A percentile compares a stretch with the other conserved stretches of the same genome.
Conservation (phyloP, 495 filamentous ascomycete genomes). For the Tetracladium setigerum region DNA sequence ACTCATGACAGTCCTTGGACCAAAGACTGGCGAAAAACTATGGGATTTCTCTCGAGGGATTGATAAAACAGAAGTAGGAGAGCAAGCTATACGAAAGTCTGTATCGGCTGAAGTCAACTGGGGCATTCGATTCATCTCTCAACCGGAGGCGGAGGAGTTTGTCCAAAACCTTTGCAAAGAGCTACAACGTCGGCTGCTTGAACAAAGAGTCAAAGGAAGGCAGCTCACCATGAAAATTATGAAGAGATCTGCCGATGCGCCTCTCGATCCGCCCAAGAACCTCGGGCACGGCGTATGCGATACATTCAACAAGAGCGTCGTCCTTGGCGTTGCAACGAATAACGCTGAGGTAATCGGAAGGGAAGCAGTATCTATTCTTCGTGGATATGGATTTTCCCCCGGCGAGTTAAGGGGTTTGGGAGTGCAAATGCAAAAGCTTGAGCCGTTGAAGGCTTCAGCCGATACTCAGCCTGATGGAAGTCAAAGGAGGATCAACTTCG, state of each 20-base stretch:
- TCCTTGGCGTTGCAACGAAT: slow-evolving; percentile 78
- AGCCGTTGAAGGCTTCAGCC: slow-evolving; percentile 53
- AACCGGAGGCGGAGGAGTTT: slow-evolving; percentile 87
- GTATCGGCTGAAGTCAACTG: slow-evolving; percentile 96
- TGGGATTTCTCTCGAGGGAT: slow-evolving; percentile 89
- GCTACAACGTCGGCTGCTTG: slow-evolving; percentile 67
- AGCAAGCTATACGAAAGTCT: slow-evolving; percentile 72
- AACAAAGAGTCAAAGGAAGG: slow-evolving; percentile 77
- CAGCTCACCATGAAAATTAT: slow-evolving; percentile 92
- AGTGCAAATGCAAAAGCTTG: slow-evolving; percentile 85
- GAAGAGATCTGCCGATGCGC: slow-evolving; percentile 76
- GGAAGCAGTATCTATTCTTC: slow-evolving; percentile 76
- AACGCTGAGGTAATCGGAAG: slow-evolving; percentile 59
- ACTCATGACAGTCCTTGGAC: slow-evolving; percentile 64
- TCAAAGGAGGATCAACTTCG: slow-evolving; percentile 36
- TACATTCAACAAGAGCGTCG: slow-evolving; percentile 76
- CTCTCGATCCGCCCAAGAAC: slow-evolving; percentile 88
- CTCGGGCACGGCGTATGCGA: slow-evolving; percentile 95
- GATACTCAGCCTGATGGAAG: slow-evolving; percentile 40
- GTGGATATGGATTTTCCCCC: slow-evolving; percentile 74
- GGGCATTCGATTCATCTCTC: slow-evolving; percentile 90
- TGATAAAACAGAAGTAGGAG: slow-evolving; percentile 79
- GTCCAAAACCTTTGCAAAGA: slow-evolving; percentile 75
- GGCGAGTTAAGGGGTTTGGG: slow-evolving; percentile 88
- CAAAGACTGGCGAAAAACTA: slow-evolving; percentile 86